phyloP scores from a whole-genome alignment of 2,329 filamentous ascomycete genomes.

The Amauroascus verrucosus region DNA sequence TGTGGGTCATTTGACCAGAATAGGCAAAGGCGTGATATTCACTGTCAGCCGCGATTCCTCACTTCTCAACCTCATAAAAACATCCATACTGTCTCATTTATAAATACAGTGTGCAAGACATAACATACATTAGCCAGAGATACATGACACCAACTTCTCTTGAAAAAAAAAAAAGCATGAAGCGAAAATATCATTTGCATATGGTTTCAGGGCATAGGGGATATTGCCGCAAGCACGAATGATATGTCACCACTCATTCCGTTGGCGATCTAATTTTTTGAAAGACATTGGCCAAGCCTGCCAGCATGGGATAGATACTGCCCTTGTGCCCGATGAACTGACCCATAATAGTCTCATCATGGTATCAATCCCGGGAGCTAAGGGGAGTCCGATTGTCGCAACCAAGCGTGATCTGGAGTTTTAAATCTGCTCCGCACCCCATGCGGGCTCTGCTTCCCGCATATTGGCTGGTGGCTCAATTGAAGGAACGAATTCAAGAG shows the following conservation, averaged over 20 bases:
- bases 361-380: neutral
- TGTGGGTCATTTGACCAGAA: too few species aligned
- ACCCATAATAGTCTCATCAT: too few species aligned
- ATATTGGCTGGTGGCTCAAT: constrained; percentile 74
- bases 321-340: too few species aligned
- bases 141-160: neutral
- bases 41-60: too few species aligned
- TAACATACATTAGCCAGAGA: neutral
- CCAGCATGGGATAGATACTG: too few species aligned
- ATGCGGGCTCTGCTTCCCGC: constrained; percentile 64
- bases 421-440: constrained; percentile 68
- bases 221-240: too few species aligned
- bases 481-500: constrained; percentile 64
- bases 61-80: too few species aligned
- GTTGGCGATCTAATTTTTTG: too few species aligned
- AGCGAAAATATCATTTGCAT: neutral
- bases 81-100: neutral
- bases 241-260: too few species aligned
- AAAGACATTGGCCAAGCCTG: too few species aligned
- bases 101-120: neutral
- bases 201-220: too few species aligned
- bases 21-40: too few species aligned
- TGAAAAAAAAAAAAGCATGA: neutral
- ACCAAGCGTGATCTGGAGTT: constrained; percentile 9
- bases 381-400: neutral